These are phyloP conservation scores for Arthromyces matolae DNA, from an alignment of 768 basidiomycete species.

Conservation along the genomic window DNA sequence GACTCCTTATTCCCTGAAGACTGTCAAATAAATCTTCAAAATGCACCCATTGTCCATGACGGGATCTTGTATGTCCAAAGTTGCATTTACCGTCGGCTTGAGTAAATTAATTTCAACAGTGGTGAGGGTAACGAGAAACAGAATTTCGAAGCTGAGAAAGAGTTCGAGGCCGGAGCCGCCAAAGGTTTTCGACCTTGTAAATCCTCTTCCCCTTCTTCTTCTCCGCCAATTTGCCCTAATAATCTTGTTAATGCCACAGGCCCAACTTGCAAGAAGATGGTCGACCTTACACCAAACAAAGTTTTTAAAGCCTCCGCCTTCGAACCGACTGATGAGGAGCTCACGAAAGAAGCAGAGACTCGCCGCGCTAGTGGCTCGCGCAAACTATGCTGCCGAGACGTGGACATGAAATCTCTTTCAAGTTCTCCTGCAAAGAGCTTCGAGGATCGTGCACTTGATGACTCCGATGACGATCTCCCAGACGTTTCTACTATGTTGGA, in stretches of 20 bases:
- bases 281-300: slow-evolving; percentile 45
- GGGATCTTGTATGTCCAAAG: slow-evolving; percentile 58
- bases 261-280: slow-evolving; percentile 66
- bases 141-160: slow-evolving; percentile 51
- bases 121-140: slow-evolving; percentile 54
- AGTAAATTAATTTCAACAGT: slow-evolving; percentile 28
- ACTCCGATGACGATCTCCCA: slow-evolving; percentile 53
- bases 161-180: slow-evolving; percentile 51
- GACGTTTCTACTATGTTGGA: slow-evolving; percentile 41
- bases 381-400: slow-evolving; percentile 15
- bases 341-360: slow-evolving; percentile 35
- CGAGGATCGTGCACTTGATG: slow-evolving; percentile 29
- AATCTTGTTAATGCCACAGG: slow-evolving; percentile 41
- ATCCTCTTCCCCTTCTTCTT: slow-evolving; percentile 17
- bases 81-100: no score
- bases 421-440: slow-evolving; percentile 24
- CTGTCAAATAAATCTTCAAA: slow-evolving; percentile 51
- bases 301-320: slow-evolving; percentile 67
- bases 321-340: slow-evolving; percentile 59
- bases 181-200: slow-evolving; percentile 59
- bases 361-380: slow-evolving; percentile 23
- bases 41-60: slow-evolving; percentile 49
- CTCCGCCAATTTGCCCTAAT: not conserved
- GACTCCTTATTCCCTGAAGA: slow-evolving; percentile 29
- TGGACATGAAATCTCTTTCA: slow-evolving; percentile 24